A percentile compares a stretch with the other conserved stretches of the same genome.
Evolutionary conservation across 1,284 basidiomycete species (phyloP).

Genomic region (Porogramme epimiltina): DNA sequence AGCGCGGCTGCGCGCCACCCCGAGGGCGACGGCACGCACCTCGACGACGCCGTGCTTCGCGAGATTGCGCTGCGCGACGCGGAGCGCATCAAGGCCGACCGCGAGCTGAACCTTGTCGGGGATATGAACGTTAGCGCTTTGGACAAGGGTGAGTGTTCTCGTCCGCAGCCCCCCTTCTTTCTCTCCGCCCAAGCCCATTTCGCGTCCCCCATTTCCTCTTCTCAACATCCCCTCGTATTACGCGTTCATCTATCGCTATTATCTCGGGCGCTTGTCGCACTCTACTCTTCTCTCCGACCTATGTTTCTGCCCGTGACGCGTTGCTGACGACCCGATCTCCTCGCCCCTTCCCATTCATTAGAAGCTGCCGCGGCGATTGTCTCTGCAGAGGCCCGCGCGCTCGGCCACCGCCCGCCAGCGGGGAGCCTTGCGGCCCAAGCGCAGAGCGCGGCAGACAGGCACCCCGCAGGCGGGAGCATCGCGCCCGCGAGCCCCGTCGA

Average conservation of each 20-base stretch:
- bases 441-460: conserved; percentile 31
- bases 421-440: conserved; percentile 34
- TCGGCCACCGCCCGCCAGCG: conserved; percentile 34
- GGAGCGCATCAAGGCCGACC: conserved; percentile 25
- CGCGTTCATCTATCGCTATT: too few relatives aligned
- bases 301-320: too few relatives aligned
- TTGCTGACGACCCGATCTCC: too few relatives aligned
- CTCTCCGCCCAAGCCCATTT: too few relatives aligned
- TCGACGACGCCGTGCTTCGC: conserved; percentile 20
- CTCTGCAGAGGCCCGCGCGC: conserved; percentile 27
- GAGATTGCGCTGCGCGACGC: conserved; percentile 26
- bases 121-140: conserved; percentile 26
- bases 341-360: background rate
- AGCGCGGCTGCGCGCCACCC: conserved; percentile 29
- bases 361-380: conserved; percentile 21
- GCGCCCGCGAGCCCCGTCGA: conserved; percentile 13
- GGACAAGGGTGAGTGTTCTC: conserved; percentile 19
- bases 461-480: conserved; percentile 25
- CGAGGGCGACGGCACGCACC: conserved; percentile 14
- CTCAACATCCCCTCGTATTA: too few relatives aligned
- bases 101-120: conserved; percentile 21
- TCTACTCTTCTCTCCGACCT: too few relatives aligned
- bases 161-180: too few relatives aligned
- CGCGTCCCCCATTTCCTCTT: too few relatives aligned
- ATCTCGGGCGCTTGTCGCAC: too few relatives aligned